Evolutionary conservation across 805 yeast species (phyloP), one percentile per base, ranked within the genome.

Genomic region (Yamadazyma insecticola): DNA sequence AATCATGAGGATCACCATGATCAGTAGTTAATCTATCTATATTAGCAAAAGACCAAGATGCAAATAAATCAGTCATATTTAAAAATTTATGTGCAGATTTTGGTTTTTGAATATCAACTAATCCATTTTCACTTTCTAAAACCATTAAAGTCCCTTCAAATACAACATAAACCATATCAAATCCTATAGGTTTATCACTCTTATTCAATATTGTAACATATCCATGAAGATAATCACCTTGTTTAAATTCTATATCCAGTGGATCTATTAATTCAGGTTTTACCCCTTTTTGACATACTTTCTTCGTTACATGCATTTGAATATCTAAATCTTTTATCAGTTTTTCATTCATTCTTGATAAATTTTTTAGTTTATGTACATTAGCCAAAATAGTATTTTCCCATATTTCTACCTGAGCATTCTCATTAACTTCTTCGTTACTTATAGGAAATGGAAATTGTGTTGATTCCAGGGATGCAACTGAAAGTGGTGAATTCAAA

Each of bases 141-240:
- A 53, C 50, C 6, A 53, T 50, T 4, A 60, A 33, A 1, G 50
- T 41, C 1, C 70, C 70, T 44, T 65, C 72, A 35, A 63, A 59
- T 5, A 57, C 67, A 11, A 64, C 65, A 32, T 64, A 65, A 6
- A 65, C 64, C 70, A 65, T 65, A 29, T 65, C 70, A 31, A 65
- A 65, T 0, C 61, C 50, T 6, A 64, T 50, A 1, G 68, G 69
- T 17, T 36, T 36, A 10, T 42, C 26, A 14, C 54, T 48, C 6
- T 36, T 48, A 40, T 65, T 65, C 13, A 37, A 33, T 11, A 65
- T 55, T 8, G 68, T 63, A 21, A 63, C 67, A 40, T 51, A 65
- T 4, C 72, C 72, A 41, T 63, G 70, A 24, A 65, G 48, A 39
- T 51, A 63, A 38, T 65, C 70, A 20, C 68, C 69, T 37, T 60